These are phyloP conservation scores for Ophiocordyceps robertsii DNA, from an alignment of 2,329 filamentous ascomycete genomes.

Conservation along the genomic window DNA sequence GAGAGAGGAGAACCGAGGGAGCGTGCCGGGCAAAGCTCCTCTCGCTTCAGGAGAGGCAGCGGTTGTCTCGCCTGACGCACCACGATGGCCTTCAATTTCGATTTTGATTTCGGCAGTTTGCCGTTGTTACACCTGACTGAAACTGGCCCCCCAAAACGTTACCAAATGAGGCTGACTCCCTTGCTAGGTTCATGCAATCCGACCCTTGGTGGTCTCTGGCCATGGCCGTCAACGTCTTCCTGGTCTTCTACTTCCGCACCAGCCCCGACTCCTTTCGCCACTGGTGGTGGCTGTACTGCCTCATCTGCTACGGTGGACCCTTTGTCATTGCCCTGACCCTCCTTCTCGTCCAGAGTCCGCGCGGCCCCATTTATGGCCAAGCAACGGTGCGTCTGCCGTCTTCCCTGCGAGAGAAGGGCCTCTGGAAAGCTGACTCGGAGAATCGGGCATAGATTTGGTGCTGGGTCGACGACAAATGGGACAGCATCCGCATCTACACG, in stretches of 20 bases:
- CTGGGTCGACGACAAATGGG: slow-evolving; percentile 43
- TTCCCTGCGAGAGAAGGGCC: not conserved
- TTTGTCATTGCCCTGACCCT: slow-evolving; percentile 53
- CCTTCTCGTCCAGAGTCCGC: slow-evolving; percentile 36
- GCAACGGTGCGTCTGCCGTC: slow-evolving; percentile 33
- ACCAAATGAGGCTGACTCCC: slow-evolving; percentile 24
- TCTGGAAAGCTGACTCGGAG: not conserved
- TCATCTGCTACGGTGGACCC: slow-evolving; percentile 59
- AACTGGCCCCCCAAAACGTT: slow-evolving; percentile 9
- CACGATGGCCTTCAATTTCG: too few species aligned
- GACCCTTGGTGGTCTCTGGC: slow-evolving; percentile 67
- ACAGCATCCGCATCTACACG: slow-evolving; percentile 42
- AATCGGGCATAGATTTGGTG: slow-evolving; percentile 40
- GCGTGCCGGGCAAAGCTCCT: too few species aligned
- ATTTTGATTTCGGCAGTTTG: too few species aligned
- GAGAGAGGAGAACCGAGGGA: not conserved
- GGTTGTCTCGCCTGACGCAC: too few species aligned
- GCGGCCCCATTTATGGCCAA: slow-evolving; percentile 37
- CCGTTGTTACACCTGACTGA: not conserved
- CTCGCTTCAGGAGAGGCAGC: too few species aligned
- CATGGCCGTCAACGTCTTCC: slow-evolving; percentile 72
- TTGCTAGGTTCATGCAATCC: slow-evolving; percentile 58
- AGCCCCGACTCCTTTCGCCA: slow-evolving; percentile 55
- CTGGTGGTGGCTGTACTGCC: slow-evolving; percentile 57
- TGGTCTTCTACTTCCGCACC: slow-evolving; percentile 49